Conservation (phyloP, 1,284 basidiomycete genomes). For the Trichosporon inkin region DNA sequence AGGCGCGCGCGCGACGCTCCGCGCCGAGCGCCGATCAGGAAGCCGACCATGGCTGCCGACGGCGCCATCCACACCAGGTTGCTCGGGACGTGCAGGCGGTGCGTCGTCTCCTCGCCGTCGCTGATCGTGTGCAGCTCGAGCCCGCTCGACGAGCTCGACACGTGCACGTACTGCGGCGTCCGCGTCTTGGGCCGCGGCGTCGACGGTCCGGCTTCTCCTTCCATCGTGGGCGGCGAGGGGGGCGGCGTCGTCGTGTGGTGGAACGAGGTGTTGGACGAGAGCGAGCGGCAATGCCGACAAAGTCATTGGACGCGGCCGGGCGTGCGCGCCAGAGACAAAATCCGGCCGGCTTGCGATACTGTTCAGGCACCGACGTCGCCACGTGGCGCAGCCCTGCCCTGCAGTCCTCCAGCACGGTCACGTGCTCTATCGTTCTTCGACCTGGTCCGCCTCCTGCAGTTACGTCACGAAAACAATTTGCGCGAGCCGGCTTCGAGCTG, state of each 20-base stretch:
- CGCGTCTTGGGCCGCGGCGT: neutral
- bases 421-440: too few relatives aligned
- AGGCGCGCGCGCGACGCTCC: conserved; percentile 43
- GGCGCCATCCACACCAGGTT: conserved; percentile 41
- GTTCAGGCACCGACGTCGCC: too few relatives aligned
- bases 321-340: too few relatives aligned
- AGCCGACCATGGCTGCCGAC: conserved; percentile 37
- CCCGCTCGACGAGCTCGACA: neutral
- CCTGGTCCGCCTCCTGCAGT: too few relatives aligned
- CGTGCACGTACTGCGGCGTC: neutral
- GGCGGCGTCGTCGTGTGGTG: neutral
- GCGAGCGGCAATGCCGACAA: neutral
- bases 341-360: neutral
- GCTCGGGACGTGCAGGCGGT: conserved; percentile 31
- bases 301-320: neutral
- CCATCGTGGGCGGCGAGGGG: neutral
- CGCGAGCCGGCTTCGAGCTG: neutral
- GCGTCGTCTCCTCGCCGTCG: neutral
- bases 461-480: neutral
- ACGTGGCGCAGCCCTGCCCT: too few relatives aligned
- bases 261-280: neutral
- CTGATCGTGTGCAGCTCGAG: neutral
- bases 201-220: neutral
- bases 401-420: too few relatives aligned
- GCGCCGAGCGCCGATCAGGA: conserved; percentile 43